phyloP scores from a whole-genome alignment of 1,284 basidiomycete species.

The Fomitopsis pinicola region DNA sequence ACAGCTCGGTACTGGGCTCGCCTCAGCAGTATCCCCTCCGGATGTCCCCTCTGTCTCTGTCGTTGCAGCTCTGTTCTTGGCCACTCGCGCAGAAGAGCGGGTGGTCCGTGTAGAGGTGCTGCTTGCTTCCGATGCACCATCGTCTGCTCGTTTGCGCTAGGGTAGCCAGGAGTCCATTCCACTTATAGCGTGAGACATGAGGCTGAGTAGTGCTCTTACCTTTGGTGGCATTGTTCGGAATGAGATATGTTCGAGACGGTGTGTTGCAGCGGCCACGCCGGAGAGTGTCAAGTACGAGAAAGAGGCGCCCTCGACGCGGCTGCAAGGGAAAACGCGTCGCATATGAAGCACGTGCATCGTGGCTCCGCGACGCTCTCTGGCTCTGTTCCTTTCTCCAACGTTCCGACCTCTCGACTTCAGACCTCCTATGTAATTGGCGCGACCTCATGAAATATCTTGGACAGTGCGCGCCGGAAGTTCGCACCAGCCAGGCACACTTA shows the following conservation, averaged over 20 bases:
- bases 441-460: too few species aligned
- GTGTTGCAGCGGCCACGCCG: neutral
- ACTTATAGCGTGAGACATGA: neutral
- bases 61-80: conserved; percentile 2
- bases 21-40: neutral
- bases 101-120: conserved; percentile 37
- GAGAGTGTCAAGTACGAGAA: neutral
- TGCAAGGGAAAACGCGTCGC: neutral
- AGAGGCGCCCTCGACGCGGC: neutral
- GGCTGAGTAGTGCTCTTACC: conserved; percentile 1
- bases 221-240: conserved; percentile 20
- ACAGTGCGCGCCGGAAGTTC: too few species aligned
- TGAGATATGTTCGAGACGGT: neutral
- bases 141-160: conserved; percentile 40
- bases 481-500: too few species aligned
- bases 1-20: neutral
- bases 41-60: neutral
- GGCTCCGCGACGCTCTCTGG: neutral
- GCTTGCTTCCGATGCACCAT: conserved; percentile 24
- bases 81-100: conserved; percentile 41
- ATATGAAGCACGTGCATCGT: neutral
- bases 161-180: conserved; percentile 1
- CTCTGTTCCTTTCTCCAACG: too few species aligned
- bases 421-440: too few species aligned
- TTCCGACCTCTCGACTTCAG: too few species aligned